Evolutionary conservation across 495 filamentous ascomycete species (phyloP).

Genomic region (Tuber borchii): DNA sequence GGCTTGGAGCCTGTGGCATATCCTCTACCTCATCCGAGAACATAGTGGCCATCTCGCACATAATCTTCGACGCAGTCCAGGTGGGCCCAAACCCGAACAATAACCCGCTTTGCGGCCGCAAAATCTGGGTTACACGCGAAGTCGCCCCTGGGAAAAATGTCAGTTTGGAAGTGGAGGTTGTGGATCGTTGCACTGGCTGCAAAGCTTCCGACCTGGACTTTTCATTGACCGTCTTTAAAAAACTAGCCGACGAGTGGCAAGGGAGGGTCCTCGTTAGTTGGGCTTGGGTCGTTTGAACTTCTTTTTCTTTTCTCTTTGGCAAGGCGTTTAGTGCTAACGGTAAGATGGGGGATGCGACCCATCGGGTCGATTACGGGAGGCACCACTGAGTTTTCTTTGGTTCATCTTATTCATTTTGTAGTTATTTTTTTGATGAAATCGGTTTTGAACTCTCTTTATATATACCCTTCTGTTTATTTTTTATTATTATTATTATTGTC

Average conservation of each 20-base stretch:
- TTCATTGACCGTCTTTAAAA: slow-evolving; percentile 54
- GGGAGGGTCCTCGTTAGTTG: slow-evolving; percentile 60
- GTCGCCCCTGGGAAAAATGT: slow-evolving; percentile 37
- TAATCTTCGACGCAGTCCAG: slow-evolving; percentile 57
- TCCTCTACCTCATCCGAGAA: slow-evolving; percentile 49
- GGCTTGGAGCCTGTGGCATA: slow-evolving; percentile 64
- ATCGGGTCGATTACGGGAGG: neutral
- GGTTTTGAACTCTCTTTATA: neutral
- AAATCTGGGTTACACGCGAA: slow-evolving; percentile 54
- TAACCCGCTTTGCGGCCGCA: slow-evolving; percentile 64
- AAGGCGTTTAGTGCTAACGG: neutral
- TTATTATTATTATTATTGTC: neutral
- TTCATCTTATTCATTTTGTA: neutral
- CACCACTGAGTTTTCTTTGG: neutral
- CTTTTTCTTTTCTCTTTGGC: neutral
- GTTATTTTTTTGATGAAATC: neutral
- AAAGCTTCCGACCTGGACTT: slow-evolving; percentile 61
- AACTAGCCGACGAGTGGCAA: slow-evolving; percentile 51
- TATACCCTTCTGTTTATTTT: slow-evolving; percentile 3
- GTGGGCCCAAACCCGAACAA: slow-evolving; percentile 54
- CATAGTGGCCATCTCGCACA: slow-evolving; percentile 61
- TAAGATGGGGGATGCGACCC: neutral
- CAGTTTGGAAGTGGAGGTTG: slow-evolving; percentile 61
- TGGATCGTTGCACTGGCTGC: slow-evolving; percentile 69
- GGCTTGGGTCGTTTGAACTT: slow-evolving; percentile 55